phyloP scores from a whole-genome alignment of 768 basidiomycete species.

The Phanerochaete carnosa region DNA sequence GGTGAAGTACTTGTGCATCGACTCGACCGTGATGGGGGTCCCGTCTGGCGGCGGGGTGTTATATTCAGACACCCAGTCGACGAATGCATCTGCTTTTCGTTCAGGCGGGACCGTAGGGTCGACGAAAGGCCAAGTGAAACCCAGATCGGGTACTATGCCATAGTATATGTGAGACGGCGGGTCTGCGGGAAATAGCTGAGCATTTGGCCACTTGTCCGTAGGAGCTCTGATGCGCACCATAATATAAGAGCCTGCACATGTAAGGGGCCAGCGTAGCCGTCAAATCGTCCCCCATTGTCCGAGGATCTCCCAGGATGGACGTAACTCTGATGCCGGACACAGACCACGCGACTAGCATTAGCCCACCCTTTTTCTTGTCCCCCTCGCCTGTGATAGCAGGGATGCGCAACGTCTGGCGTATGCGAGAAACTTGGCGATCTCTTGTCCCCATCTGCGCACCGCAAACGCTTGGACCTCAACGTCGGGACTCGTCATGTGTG shows the following conservation, averaged over 20 bases:
- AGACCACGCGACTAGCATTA: not conserved
- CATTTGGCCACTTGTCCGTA: not conserved
- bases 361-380: not conserved
- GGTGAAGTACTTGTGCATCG: not conserved
- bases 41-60: not conserved
- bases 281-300: not conserved
- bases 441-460: not conserved
- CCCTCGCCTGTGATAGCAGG: not conserved
- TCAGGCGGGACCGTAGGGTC: not conserved
- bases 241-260: slow-evolving; percentile 6
- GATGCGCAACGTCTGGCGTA: not conserved
- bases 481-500: not conserved
- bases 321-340: not conserved
- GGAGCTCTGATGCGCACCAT: not conserved
- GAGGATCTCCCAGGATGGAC: slow-evolving; percentile 4
- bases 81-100: not conserved
- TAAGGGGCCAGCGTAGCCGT: not conserved
- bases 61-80: not conserved
- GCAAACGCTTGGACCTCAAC: not conserved
- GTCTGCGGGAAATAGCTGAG: not conserved
- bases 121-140: not conserved
- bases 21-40: not conserved
- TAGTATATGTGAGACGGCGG: not conserved
- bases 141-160: not conserved
- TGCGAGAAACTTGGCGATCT: slow-evolving; percentile 6